Percentiles rank a stretch among this genome's conserved stretches.
phyloP scores from a whole-genome alignment of 1,284 basidiomycete genomes.

The Trichosporon asahii region DNA sequence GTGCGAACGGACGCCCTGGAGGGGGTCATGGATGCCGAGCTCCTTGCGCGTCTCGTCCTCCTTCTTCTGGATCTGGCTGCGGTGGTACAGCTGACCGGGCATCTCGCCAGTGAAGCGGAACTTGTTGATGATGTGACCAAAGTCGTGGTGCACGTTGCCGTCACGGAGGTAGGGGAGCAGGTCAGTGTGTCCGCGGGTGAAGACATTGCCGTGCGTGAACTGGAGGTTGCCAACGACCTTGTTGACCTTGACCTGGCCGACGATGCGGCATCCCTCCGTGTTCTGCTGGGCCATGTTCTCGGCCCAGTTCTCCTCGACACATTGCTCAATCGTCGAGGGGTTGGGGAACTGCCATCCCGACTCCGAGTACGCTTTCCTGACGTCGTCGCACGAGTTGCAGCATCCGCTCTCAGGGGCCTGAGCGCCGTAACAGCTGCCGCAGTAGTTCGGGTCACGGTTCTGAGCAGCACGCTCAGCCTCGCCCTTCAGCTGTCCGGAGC shows the following conservation, averaged over 20 bases:
- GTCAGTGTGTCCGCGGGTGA: slow-evolving; percentile 82
- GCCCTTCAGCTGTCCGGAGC: slow-evolving; percentile 62
- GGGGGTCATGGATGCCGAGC: slow-evolving; percentile 76
- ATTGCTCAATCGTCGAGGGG: slow-evolving; percentile 90
- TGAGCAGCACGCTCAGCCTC: slow-evolving; percentile 76
- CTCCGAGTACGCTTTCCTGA: slow-evolving; percentile 82
- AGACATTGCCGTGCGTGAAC: slow-evolving; percentile 79
- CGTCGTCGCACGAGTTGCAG: slow-evolving; percentile 95
- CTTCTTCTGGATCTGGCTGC: slow-evolving; percentile 52
- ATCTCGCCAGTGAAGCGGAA: slow-evolving; percentile 75
- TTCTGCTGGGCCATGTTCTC: slow-evolving; percentile 90
- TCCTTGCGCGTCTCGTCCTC: slow-evolving; percentile 64
- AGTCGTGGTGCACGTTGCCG: slow-evolving; percentile 76
- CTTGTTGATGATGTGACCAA: slow-evolving; percentile 82
- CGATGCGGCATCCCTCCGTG: slow-evolving; percentile 89
- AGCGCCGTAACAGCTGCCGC: slow-evolving; percentile 97
- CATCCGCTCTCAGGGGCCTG: slow-evolving; percentile 75
- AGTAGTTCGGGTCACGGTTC: slow-evolving; percentile 65
- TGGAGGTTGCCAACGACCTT: slow-evolving; percentile 85
- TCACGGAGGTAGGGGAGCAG: slow-evolving; percentile 88
- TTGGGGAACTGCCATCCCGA: slow-evolving; percentile 92
- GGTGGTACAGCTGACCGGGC: slow-evolving; percentile 58
- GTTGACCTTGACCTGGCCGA: slow-evolving; percentile 89
- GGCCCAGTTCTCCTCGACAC: slow-evolving; percentile 89
- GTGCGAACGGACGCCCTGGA: slow-evolving; percentile 60